Evolutionary conservation across 23 red algal genomes (phyloP), one percentile per base, ranked within the genome.

Genomic region (Cyanidiococcus yangmingshanensis): DNA sequence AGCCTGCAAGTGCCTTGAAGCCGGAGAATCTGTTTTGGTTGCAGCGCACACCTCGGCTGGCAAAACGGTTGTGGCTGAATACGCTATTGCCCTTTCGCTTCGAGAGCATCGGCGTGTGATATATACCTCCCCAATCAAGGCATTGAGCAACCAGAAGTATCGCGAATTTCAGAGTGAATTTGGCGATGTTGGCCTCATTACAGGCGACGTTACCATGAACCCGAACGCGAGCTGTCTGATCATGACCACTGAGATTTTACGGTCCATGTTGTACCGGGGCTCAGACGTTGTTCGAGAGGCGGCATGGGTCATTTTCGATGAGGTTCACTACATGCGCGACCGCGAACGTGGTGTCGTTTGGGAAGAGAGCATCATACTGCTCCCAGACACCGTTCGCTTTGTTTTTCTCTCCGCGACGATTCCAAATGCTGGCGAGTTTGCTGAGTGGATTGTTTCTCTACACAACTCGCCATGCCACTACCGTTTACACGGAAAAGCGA

Each of bases 241-340:
- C n/a, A 98, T 98, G 94, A 98, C 94, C 32, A 98, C 94, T 32
- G 94, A 98, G 67, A 98, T 98, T 79, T 79, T 91, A 0, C 82
- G 94, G 40, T 87, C 82, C 33, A 98, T 98, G 94, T 82, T 98
- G 0, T 98, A 98, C 54, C 67, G 87, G 1, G 94, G 94, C 50
- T 85, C 87, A 39, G 94, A 98, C 38, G 76, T 98, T 40, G 86
- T 98, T 25, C 80, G 94, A 18, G 94, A 98, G 38, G 89, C 91
- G 30, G 89, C 86, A n/a, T 98, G 94, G 94, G 94, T 98, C 7
- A 91, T 98, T 7, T 98, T 98, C 87, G 94, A 98, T 79, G 94
- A 98, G 63, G 94, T 98, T 74, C 94, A 98, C 59, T 91, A 91
- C 78, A 92, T 98, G 86, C 77, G 87, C 3, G 87, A 91, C 45